Evolutionary conservation across 1,284 basidiomycete genomes (phyloP).

Genomic region (Marasmius tenuissimus): DNA sequence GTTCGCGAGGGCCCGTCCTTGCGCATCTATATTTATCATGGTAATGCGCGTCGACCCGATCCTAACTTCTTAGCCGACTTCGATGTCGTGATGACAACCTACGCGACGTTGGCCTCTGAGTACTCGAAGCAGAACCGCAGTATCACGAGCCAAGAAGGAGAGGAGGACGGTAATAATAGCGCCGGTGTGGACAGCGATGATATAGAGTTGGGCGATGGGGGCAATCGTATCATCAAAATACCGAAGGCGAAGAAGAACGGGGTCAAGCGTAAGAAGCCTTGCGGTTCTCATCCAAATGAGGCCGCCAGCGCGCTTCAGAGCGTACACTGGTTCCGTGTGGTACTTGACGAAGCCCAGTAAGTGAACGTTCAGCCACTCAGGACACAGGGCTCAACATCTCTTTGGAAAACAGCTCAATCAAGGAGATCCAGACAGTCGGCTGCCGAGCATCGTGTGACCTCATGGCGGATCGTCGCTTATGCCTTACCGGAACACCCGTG

Average conservation of each 20-base stretch:
- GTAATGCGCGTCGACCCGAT: conserved; percentile 85
- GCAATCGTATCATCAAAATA: conserved; percentile 57
- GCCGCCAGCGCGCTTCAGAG: conserved; percentile 88
- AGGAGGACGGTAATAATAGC: conserved; percentile 72
- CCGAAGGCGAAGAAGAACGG: conserved; percentile 60
- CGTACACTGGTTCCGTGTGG: conserved; percentile 96
- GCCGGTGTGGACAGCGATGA: conserved; percentile 66
- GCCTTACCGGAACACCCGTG: conserved; percentile 95
- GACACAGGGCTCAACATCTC: not conserved
- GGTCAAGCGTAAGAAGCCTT: conserved; percentile 69
- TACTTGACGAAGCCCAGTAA: conserved; percentile 98
- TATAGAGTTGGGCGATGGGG: conserved; percentile 68
- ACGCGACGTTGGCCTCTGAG: conserved; percentile 93
- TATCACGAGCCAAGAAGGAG: conserved; percentile 50
- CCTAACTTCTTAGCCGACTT: conserved; percentile 86
- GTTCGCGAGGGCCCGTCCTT: conserved; percentile 54
- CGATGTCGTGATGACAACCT: conserved; percentile 97
- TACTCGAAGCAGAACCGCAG: conserved; percentile 87
- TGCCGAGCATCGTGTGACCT: conserved; percentile 95
- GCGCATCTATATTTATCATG: conserved; percentile 95
- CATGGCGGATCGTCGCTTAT: conserved; percentile 89
- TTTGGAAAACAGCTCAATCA: conserved; percentile 76
- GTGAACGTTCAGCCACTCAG: conserved; percentile 29
- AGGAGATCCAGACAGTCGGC: conserved; percentile 92
- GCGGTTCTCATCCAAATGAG: conserved; percentile 48